A percentile compares a stretch with the other conserved stretches of the same genome.
phyloP scores from a whole-genome alignment of 2,329 filamentous ascomycete species.

The Epichloe elymi region DNA sequence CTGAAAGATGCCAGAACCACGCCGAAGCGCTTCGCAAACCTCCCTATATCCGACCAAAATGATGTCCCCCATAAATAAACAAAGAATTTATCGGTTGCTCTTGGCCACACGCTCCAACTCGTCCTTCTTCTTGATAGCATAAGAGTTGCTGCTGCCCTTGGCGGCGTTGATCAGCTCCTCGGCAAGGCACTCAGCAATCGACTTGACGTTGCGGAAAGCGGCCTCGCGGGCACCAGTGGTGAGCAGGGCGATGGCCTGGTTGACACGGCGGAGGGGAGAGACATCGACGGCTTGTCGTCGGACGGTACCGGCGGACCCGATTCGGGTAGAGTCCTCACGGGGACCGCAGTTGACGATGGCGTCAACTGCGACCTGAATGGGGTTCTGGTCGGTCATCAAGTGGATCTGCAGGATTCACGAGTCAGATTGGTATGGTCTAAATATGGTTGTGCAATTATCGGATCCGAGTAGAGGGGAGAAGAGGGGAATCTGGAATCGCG shows the following conservation, averaged over 20 bases:
- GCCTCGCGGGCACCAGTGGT: slow-evolving; percentile 98
- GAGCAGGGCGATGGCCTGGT: slow-evolving; percentile 98
- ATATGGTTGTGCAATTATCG: neutral
- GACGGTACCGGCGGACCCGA: slow-evolving; percentile 98
- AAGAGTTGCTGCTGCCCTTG: slow-evolving; percentile 99
- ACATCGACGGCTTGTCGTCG: slow-evolving; percentile 99
- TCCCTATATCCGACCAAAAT: slow-evolving; percentile 7
- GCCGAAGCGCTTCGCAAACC: slow-evolving; percentile 27
- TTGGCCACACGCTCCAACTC: slow-evolving; percentile 99
- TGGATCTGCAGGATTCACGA: slow-evolving; percentile 54
- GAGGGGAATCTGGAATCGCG: too few relatives aligned
- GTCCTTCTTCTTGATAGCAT: slow-evolving; percentile 99
- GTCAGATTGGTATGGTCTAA: slow-evolving; percentile 14
- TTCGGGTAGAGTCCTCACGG: slow-evolving; percentile 99
- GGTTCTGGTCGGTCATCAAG: slow-evolving; percentile 99
- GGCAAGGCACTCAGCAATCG: slow-evolving; percentile 96
- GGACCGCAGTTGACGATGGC: slow-evolving; percentile 99
- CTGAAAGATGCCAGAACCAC: slow-evolving; percentile 33
- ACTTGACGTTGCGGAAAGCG: slow-evolving; percentile 99
- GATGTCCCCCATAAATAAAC: slow-evolving; percentile 3
- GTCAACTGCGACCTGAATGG: slow-evolving; percentile 98
- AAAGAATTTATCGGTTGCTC: slow-evolving; percentile 88
- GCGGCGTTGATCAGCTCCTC: slow-evolving; percentile 99
- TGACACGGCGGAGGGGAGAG: slow-evolving; percentile 96
- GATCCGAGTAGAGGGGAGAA: too few relatives aligned